A percentile compares a stretch with the other conserved stretches of the same genome.
Conservation (phyloP, 1,284 basidiomycete species). For the Singerocomus inundabilis region DNA sequence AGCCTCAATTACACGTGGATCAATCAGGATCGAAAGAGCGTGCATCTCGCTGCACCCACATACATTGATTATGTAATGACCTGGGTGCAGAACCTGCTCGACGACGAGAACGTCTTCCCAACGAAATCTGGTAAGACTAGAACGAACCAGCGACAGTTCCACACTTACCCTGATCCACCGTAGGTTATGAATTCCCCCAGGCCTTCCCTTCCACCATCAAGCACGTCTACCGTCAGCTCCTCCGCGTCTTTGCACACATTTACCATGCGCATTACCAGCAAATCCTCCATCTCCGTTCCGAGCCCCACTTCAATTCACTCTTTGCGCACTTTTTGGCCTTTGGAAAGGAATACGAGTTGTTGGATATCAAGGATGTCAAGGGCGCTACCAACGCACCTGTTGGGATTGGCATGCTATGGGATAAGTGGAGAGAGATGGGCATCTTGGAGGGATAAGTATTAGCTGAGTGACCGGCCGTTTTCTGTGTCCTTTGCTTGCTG, state of each 20-base stretch:
- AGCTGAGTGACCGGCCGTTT: not conserved
- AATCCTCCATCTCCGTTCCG: conserved; percentile 91
- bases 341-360: conserved; percentile 87
- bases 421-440: conserved; percentile 86
- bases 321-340: conserved; percentile 98
- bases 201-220: conserved; percentile 92
- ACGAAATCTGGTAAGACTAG: conserved; percentile 80
- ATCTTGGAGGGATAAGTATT: conserved; percentile 50
- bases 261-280: conserved; percentile 94
- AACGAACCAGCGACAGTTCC: not conserved
- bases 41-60: conserved; percentile 91
- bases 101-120: conserved; percentile 92
- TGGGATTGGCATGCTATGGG: conserved; percentile 84
- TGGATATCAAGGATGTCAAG: conserved; percentile 88
- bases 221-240: conserved; percentile 95
- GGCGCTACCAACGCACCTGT: conserved; percentile 61
- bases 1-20: conserved; percentile 97
- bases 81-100: conserved; percentile 93
- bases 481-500: conserved; percentile 10
- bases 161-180: not conserved
- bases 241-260: conserved; percentile 96
- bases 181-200: conserved; percentile 88
- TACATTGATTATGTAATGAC: conserved; percentile 99
- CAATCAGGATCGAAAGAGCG: conserved; percentile 91
- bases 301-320: conserved; percentile 97